Evolutionary conservation across 805 yeast species (phyloP).

Genomic region (Hanseniaspora nectarophila): DNA sequence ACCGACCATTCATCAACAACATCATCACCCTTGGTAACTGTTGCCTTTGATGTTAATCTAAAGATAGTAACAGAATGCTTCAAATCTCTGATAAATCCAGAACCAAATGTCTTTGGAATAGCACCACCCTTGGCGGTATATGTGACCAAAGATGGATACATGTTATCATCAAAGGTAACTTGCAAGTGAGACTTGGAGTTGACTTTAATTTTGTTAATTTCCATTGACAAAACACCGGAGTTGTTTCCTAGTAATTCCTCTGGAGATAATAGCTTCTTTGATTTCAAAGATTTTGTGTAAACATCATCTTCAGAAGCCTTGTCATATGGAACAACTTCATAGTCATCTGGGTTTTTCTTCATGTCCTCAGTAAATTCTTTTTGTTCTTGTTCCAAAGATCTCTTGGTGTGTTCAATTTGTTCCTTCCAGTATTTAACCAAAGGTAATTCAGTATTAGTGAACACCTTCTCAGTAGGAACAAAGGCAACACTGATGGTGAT

Average conservation of each 20-base stretch:
- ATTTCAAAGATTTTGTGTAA: slow-evolving; percentile 21
- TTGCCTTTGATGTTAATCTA: slow-evolving; percentile 44
- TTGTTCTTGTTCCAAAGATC: slow-evolving; percentile 34
- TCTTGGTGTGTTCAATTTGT: slow-evolving; percentile 30
- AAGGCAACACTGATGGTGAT: slow-evolving; percentile 48
- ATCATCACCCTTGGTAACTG: slow-evolving; percentile 38
- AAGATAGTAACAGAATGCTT: slow-evolving; percentile 46
- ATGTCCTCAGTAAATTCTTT: slow-evolving; percentile 39
- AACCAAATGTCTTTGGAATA: slow-evolving; percentile 40
- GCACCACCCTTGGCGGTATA: slow-evolving; percentile 37
- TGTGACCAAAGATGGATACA: slow-evolving; percentile 46
- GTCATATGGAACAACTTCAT: slow-evolving; percentile 47
- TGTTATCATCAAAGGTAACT: slow-evolving; percentile 51
- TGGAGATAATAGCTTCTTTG: slow-evolving; percentile 38
- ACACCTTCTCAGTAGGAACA: slow-evolving; percentile 53
- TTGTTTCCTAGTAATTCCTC: slow-evolving; percentile 43
- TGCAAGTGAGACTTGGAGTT: slow-evolving; percentile 41
- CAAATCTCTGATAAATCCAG: slow-evolving; percentile 59
- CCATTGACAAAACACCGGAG: slow-evolving; percentile 52
- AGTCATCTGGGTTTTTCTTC: slow-evolving; percentile 47
- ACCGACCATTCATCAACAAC: slow-evolving; percentile 40
- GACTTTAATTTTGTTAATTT: slow-evolving; percentile 34
- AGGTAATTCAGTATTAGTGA: slow-evolving; percentile 43
- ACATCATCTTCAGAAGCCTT: slow-evolving; percentile 33
- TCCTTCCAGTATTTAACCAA: slow-evolving; percentile 25